Percentiles rank a stretch among this genome's conserved stretches.
phyloP scores from a whole-genome alignment of 768 basidiomycete species.

The Serendipita indica region DNA sequence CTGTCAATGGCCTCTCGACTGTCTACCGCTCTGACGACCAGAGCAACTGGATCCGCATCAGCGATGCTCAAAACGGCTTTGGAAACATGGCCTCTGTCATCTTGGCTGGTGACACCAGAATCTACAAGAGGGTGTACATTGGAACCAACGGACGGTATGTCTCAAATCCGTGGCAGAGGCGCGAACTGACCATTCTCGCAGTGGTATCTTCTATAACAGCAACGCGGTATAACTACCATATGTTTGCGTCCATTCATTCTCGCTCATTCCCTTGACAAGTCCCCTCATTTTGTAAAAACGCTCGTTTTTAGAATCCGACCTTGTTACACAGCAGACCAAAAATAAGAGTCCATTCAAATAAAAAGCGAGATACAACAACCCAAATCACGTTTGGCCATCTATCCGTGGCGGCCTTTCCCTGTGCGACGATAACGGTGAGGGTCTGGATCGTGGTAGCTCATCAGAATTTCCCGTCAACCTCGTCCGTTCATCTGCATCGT shows the following conservation, averaged over 20 bases:
- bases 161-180: too few relatives aligned
- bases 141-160: slow-evolving; percentile 2
- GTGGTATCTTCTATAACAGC: neutral
- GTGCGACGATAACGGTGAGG: too few relatives aligned
- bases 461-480: neutral
- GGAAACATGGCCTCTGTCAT: slow-evolving; percentile 34
- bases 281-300: too few relatives aligned
- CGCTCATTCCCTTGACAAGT: too few relatives aligned
- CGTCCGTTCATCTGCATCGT: slow-evolving; percentile 27
- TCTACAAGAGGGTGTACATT: neutral
- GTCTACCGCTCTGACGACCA: slow-evolving; percentile 43
- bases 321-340: neutral
- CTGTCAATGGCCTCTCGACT: slow-evolving; percentile 30
- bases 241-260: neutral
- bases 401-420: too few relatives aligned
- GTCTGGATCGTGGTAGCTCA: neutral
- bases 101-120: slow-evolving; percentile 36
- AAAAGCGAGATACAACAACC: neutral
- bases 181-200: too few relatives aligned
- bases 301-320: neutral
- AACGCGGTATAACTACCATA: neutral
- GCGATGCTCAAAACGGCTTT: slow-evolving; percentile 43
- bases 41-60: slow-evolving; percentile 42
- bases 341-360: neutral
- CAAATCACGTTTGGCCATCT: neutral